Evolutionary conservation across 805 yeast species (phyloP).

Genomic region (Ogataea philodendri): DNA sequence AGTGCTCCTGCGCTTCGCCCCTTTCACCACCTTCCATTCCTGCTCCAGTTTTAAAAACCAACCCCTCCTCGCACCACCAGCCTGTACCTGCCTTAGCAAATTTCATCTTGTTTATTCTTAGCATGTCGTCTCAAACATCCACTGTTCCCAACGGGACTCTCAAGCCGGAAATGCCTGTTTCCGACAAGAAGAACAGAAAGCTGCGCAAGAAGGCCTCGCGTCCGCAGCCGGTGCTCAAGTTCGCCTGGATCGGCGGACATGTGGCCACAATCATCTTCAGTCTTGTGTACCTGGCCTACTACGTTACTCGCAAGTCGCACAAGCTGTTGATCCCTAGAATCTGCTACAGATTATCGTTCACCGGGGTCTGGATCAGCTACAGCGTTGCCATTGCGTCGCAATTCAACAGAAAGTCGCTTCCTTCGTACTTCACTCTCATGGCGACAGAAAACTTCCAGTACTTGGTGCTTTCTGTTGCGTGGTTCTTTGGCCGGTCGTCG

Average conservation of each 20-base stretch:
- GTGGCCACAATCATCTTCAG: slow-evolving; percentile 45
- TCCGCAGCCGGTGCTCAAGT: slow-evolving; percentile 42
- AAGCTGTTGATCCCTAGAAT: slow-evolving; percentile 46
- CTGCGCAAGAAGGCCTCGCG: slow-evolving; percentile 35
- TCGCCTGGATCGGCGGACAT: slow-evolving; percentile 61
- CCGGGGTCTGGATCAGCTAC: slow-evolving; percentile 56
- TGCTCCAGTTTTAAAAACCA: neutral
- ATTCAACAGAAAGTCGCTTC: slow-evolving; percentile 54
- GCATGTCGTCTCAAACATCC: slow-evolving; percentile 6
- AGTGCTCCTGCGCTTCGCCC: too few species aligned
- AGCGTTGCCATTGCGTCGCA: slow-evolving; percentile 54
- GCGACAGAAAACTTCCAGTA: slow-evolving; percentile 78
- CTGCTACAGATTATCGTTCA: slow-evolving; percentile 51
- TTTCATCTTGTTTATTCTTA: slow-evolving; percentile 3
- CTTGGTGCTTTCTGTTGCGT: slow-evolving; percentile 49
- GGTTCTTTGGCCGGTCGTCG: slow-evolving; percentile 66
- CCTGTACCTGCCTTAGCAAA: neutral
- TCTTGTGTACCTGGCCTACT: slow-evolving; percentile 32
- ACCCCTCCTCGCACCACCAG: neutral
- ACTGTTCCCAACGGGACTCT: slow-evolving; percentile 9
- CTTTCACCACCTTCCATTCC: neutral
- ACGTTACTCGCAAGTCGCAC: slow-evolving; percentile 36
- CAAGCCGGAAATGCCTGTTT: slow-evolving; percentile 4
- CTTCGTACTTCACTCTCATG: slow-evolving; percentile 60
- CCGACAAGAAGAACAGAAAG: slow-evolving; percentile 28